A percentile compares a stretch with the other conserved stretches of the same genome.
These are phyloP conservation scores for Phytophthora cryptogea DNA, from an alignment of 352 stramenopile genomes.

Conservation along the genomic window DNA sequence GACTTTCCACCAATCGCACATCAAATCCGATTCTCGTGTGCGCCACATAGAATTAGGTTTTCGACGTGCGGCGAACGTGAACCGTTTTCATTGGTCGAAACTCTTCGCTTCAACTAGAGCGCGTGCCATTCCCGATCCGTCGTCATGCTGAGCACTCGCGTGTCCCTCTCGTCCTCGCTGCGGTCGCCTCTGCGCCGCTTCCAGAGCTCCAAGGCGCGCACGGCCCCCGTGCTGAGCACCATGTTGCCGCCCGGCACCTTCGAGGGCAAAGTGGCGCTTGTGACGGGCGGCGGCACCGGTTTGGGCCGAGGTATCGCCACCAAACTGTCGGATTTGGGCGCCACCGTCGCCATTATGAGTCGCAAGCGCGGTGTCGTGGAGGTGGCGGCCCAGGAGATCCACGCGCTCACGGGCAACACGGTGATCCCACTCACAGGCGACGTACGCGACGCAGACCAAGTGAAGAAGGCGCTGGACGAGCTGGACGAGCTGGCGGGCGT, in stretches of 20 bases:
- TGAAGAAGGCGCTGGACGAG: constrained; percentile 83
- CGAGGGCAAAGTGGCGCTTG: constrained; percentile 87
- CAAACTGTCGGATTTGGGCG: constrained; percentile 93
- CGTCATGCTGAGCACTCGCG: constrained; percentile 24
- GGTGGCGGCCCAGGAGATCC: constrained; percentile 77
- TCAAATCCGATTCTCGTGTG: not conserved
- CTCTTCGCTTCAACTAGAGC: constrained; percentile 15
- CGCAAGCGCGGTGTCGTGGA: constrained; percentile 92
- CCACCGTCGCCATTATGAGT: constrained; percentile 94
- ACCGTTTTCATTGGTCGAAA: not conserved
- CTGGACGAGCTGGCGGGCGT: constrained; percentile 66
- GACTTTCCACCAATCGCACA: constrained; percentile 3
- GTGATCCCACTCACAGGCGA: constrained; percentile 82
- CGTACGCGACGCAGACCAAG: constrained; percentile 90
- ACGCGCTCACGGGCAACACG: constrained; percentile 58
- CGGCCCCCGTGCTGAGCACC: constrained; percentile 45
- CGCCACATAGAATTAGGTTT: constrained; percentile 9
- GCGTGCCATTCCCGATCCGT: constrained; percentile 13
- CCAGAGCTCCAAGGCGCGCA: constrained; percentile 32
- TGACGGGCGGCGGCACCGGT: constrained; percentile 95
- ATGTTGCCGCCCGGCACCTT: constrained; percentile 78
- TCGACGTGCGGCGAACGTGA: constrained; percentile 7
- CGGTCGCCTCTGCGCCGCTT: constrained; percentile 10
- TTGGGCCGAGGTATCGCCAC: constrained; percentile 95
- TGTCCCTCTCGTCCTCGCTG: constrained; percentile 2